These are phyloP conservation scores for Secale cereale DNA, from an alignment of 176 grass and related monocot species.

Conservation along the genomic window DNA sequence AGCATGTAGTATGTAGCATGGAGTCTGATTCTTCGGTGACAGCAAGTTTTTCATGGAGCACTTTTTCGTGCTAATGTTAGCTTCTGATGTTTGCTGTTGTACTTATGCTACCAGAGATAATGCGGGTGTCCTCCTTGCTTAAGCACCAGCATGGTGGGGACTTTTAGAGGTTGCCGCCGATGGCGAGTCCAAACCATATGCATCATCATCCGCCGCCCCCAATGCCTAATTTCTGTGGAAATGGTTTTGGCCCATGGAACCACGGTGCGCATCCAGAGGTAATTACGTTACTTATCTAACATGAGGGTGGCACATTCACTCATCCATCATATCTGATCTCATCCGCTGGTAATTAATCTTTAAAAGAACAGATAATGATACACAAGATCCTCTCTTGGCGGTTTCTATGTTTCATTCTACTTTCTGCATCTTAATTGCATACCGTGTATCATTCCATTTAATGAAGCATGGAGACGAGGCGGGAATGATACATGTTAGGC, in stretches of 20 bases:
- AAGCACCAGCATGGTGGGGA: too few species aligned
- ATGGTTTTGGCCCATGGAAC: constrained; percentile 61
- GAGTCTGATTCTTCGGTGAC: constrained; percentile 22
- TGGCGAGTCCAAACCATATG: too few species aligned
- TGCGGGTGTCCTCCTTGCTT: too few species aligned
- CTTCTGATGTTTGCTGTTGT: too few species aligned
- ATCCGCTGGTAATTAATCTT: not conserved
- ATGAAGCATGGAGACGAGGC: too few species aligned
- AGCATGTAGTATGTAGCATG: constrained; percentile 3
- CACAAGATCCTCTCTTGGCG: not conserved
- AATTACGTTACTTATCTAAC: constrained; percentile 7
- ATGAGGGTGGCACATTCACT: not conserved
- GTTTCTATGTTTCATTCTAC: not conserved
- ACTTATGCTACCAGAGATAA: too few species aligned
- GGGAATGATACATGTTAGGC: too few species aligned
- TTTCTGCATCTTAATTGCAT: too few species aligned
- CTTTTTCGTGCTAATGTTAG: constrained; percentile 1
- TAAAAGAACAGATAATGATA: not conserved
- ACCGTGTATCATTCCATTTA: too few species aligned
- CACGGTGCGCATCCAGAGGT: constrained; percentile 60
- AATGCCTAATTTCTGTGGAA: too few species aligned
- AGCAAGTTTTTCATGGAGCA: constrained; percentile 9
- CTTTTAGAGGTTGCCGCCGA: too few species aligned
- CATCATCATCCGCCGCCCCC: too few species aligned
- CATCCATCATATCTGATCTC: not conserved